phyloP scores from a whole-genome alignment of 1,284 basidiomycete species.

The Apiotrichum domesticum region DNA sequence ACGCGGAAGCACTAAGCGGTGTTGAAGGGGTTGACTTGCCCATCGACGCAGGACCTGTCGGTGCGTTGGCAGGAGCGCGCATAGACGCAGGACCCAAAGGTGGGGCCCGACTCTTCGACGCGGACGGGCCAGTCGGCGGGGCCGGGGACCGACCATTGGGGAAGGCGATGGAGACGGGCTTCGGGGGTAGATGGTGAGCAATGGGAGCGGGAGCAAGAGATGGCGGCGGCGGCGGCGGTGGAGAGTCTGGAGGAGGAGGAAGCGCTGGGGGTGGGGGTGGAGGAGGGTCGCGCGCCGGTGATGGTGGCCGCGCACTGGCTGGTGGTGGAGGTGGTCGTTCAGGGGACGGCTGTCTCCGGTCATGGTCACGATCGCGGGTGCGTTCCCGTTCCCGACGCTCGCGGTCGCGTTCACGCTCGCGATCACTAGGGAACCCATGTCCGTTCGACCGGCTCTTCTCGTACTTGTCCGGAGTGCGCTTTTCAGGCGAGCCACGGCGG shows the following conservation, averaged over 20 bases:
- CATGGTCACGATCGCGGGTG: too few relatives aligned
- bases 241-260: slow-evolving; percentile 16
- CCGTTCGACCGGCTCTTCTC: not conserved
- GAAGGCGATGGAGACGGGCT: not conserved
- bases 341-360: not conserved
- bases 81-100: not conserved
- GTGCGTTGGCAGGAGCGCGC: not conserved
- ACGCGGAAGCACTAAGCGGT: not conserved
- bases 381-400: too few relatives aligned
- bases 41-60: slow-evolving; percentile 3
- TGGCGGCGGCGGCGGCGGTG: slow-evolving; percentile 15
- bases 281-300: slow-evolving; percentile 5
- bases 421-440: slow-evolving; percentile 1
- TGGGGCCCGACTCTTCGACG: not conserved
- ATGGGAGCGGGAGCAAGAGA: slow-evolving; percentile 20
- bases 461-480: slow-evolving; percentile 1
- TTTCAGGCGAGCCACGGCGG: not conserved
- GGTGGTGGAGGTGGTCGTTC: not conserved
- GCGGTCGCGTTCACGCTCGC: not conserved
- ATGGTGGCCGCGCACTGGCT: not conserved
- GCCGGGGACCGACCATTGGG: not conserved
- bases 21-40: not conserved
- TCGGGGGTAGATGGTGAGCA: slow-evolving; percentile 3
- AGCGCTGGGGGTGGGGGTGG: slow-evolving; percentile 12
- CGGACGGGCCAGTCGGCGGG: not conserved